Percentiles rank a stretch among this genome's conserved stretches.
Conservation (phyloP, 495 filamentous ascomycete genomes). For the Glarea lozoyensis region DNA sequence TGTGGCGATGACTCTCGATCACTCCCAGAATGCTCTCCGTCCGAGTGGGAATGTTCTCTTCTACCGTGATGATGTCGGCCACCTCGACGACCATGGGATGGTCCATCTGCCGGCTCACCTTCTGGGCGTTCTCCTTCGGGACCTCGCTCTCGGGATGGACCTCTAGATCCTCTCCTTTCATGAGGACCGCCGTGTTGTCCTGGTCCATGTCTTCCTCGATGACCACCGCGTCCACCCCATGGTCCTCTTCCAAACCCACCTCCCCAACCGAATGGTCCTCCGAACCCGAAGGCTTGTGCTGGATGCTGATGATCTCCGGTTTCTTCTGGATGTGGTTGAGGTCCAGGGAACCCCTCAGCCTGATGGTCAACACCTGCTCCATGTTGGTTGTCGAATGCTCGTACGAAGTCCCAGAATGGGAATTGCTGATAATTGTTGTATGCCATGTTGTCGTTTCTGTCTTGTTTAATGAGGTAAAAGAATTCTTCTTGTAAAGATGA, state of each 20-base stretch:
- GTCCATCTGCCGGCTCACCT: constrained; percentile 7
- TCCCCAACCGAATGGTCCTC: constrained; percentile 2
- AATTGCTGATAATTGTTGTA: constrained; percentile 21
- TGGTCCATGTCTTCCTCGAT: constrained; percentile 7
- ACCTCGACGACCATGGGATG: constrained; percentile 9
- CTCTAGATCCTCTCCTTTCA: neutral
- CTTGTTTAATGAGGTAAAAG: constrained; percentile 7
- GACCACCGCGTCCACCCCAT: neutral
- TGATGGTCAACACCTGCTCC: constrained; percentile 20
- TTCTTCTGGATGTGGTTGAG: neutral
- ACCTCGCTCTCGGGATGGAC: constrained; percentile 3
- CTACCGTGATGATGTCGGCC: no score
- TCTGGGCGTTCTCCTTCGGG: constrained; percentile 3
- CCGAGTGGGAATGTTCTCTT: no score
- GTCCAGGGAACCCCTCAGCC: neutral
- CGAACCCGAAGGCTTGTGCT: neutral
- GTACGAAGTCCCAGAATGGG: constrained; percentile 19
- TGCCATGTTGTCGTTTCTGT: constrained; percentile 14
- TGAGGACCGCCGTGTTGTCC: constrained; percentile 2
- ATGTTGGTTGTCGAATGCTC: constrained; percentile 10
- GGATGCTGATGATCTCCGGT: constrained; percentile 4
- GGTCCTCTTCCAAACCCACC: constrained; percentile 1
- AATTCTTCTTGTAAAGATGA: constrained; percentile 12
- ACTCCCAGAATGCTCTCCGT: constrained; percentile 7
- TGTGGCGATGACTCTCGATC: constrained; percentile 9